phyloP scores from a whole-genome alignment of 176 grass and related monocot genomes.

The Bothriochloa decipiens region DNA sequence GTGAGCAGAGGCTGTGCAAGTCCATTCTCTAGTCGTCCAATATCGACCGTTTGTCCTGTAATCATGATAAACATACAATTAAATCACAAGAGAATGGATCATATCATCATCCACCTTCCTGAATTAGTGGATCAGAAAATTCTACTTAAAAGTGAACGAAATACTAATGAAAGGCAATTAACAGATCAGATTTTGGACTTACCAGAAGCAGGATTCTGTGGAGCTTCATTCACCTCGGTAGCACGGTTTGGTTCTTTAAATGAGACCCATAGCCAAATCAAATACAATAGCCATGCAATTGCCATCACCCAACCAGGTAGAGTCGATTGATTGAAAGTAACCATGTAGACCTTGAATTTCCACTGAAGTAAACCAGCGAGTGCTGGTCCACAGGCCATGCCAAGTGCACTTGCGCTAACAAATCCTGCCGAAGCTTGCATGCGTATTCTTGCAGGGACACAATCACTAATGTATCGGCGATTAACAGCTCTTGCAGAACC shows the following conservation, averaged over 20 bases:
- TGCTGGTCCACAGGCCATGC: constrained; percentile 97
- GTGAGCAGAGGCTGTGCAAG: constrained; percentile 71
- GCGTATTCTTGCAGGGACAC: constrained; percentile 90
- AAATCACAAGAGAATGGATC: constrained; percentile 15
- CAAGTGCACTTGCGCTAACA: constrained; percentile 93
- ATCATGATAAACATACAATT: constrained; percentile 18
- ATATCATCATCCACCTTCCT: constrained; percentile 2
- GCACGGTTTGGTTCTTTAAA: constrained; percentile 88
- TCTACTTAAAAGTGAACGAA: neutral
- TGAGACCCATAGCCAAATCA: constrained; percentile 75
- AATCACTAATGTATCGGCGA: constrained; percentile 92
- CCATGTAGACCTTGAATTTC: constrained; percentile 80
- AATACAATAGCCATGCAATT: constrained; percentile 86
- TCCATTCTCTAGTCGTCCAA: constrained; percentile 70
- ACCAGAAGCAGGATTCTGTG: constrained; percentile 60
- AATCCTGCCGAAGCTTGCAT: constrained; percentile 98
- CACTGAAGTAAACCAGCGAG: constrained; percentile 94
- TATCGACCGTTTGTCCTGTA: constrained; percentile 61
- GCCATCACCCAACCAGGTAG: constrained; percentile 99
- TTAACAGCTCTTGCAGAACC: constrained; percentile 98
- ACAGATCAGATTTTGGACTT: constrained; percentile 27
- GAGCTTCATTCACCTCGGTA: constrained; percentile 43
- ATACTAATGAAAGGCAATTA: constrained; percentile 27
- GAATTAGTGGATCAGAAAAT: neutral
- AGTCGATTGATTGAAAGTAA: constrained; percentile 90